Evolutionary conservation across 495 filamentous ascomycete genomes (phyloP).

Genomic region (Penicillium goetzii): DNA sequence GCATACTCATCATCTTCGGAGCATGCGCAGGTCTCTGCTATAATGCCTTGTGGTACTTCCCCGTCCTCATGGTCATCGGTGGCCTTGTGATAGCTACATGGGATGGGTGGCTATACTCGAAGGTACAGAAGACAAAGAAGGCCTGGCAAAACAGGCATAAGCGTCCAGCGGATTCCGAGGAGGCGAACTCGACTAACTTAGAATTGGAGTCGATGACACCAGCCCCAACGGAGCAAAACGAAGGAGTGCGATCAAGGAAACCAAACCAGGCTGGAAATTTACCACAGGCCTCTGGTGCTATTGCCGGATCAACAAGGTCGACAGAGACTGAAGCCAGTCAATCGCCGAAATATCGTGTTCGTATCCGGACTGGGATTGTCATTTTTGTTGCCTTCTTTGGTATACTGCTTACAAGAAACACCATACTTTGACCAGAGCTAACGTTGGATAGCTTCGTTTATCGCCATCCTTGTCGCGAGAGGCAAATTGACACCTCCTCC

Average conservation of each 20-base stretch:
- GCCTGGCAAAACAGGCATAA: conserved; percentile 28
- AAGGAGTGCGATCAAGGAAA: conserved; percentile 24
- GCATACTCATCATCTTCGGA: conserved; percentile 70
- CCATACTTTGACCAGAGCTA: background rate
- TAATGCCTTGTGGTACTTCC: conserved; percentile 83
- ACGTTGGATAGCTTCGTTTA: conserved; percentile 51
- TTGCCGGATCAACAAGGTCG: background rate
- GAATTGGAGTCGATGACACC: conserved; percentile 14
- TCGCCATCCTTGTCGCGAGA: conserved; percentile 62
- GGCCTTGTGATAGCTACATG: conserved; percentile 58
- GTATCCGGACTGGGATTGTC: conserved; percentile 40
- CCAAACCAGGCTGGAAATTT: background rate
- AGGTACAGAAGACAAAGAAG: conserved; percentile 27
- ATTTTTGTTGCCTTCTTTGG: conserved; percentile 60
- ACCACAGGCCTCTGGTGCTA: background rate
- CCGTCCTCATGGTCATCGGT: conserved; percentile 67
- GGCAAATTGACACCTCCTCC: conserved; percentile 48
- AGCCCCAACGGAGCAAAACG: conserved; percentile 10
- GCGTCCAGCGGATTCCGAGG: conserved; percentile 14
- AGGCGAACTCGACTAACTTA: conserved; percentile 9
- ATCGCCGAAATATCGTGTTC: conserved; percentile 29
- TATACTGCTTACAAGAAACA: conserved; percentile 19
- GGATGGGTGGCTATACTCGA: conserved; percentile 61
- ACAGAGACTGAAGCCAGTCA: conserved; percentile 8
- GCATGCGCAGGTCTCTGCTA: conserved; percentile 73